These are phyloP conservation scores for Vigna reflexopilosa DNA, from an alignment of 306 rosid genomes.

Conservation along the genomic window DNA sequence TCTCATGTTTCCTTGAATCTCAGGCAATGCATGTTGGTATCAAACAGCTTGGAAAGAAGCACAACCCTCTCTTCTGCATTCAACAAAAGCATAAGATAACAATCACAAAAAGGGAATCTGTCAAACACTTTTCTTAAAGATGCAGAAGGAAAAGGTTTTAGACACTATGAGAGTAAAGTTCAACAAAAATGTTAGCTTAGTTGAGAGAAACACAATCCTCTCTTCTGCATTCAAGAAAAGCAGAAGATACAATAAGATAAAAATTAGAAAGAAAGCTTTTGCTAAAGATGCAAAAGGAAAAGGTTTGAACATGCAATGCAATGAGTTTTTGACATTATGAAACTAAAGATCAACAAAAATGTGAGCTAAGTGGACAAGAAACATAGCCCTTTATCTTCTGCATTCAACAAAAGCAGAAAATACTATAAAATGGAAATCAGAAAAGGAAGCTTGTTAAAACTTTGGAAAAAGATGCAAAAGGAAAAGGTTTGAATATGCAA, in stretches of 20 bases:
- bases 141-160: constrained; percentile 2
- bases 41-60: constrained; percentile 77
- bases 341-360: constrained; percentile 25
- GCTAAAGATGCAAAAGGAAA: constrained; percentile 10
- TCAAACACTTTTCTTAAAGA: constrained; percentile 19
- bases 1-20: constrained; percentile 41
- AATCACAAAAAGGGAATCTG: constrained; percentile 17
- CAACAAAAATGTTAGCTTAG: not conserved
- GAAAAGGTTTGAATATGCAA: constrained; percentile 4
- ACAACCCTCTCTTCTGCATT: constrained; percentile 79
- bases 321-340: not conserved
- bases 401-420: no score
- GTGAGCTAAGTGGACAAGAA: not conserved
- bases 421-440: not conserved
- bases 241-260: no score
- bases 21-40: constrained; percentile 75
- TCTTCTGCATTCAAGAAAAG: no score
- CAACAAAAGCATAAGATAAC: not conserved
- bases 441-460: constrained; percentile 19
- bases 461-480: constrained; percentile 24
- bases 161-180: constrained; percentile 21
- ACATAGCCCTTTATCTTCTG: no score
- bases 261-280: constrained; percentile 28
- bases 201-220: no score
- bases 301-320: constrained; percentile 14